Base-by-base conservation (phyloP, 441 rosid genomes). In the Rhodomyrtus psidioides region DNA sequence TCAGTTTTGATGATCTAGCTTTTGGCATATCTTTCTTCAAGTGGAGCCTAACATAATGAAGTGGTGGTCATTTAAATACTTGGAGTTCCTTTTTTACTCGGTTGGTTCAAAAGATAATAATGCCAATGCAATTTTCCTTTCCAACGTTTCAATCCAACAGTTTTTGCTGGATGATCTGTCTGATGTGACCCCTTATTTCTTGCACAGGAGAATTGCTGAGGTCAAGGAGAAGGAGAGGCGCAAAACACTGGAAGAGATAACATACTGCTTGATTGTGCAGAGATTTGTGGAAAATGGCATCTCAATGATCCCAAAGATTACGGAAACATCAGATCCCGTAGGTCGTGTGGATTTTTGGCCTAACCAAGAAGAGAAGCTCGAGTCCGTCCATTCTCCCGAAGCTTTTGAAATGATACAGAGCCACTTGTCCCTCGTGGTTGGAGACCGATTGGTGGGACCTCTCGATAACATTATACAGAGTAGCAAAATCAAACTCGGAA, bases 311-410 rank as follows among this genome's bases (percentile, higher is more conserved):
- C 97, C 98, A 51, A 93, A 87, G 91, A 88, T 97, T 89, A 84
- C 90, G 14, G 86, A 87, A 84, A 93, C 95, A 13, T 93, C 95
- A 84, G 99, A 97, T 81, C 98, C 96, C 74, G 85, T 91, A 0
- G 97, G 97, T 81, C 92, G 97, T 13, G 93, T 97, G 79, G 98
- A 94, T 93, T 92, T 93, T 89, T 95, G 98, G 98, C 98, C 97
- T n/a, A 95, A 95, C 87, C 98, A 97, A 91, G 98, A 95, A 89
- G 91, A 92, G 82, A 94, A 97, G 88, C 91, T 95, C 21, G 96
- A 94, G 91, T 92, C 94, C 23, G 94, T 95, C 88, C 99, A 97
- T 90, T 95, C 99, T 34, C 86, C 95, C 12, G 99, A 95, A 91
- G 99, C 98, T 28, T 94, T 94, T 58, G 98, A 97, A 88, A 94